Evolutionary conservation across 2,329 filamentous ascomycete species (phyloP).

Genomic region (Phialemoniopsis sp.): DNA sequence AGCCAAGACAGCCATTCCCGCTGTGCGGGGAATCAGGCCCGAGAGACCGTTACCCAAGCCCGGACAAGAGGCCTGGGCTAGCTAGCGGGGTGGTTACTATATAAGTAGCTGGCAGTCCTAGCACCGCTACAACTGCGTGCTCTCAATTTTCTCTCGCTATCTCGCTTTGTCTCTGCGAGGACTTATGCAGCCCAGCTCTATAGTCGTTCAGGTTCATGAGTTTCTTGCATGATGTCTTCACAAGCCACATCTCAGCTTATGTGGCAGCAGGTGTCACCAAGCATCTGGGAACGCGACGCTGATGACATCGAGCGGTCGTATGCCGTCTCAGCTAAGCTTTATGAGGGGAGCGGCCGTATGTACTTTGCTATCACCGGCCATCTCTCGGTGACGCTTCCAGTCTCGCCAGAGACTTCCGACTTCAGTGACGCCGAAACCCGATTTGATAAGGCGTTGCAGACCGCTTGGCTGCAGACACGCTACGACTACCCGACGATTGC

Average conservation of each 20-base stretch:
- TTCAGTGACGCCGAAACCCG: constrained; percentile 5
- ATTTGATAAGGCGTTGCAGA: constrained; percentile 21
- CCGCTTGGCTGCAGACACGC: constrained; percentile 27
- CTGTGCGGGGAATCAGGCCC: no score
- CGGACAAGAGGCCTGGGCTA: no score
- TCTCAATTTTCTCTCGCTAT: no score
- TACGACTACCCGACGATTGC: constrained; percentile 27
- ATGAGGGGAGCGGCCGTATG: constrained; percentile 28
- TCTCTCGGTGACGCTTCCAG: constrained; percentile 21
- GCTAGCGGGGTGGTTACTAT: no score
- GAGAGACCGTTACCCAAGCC: no score
- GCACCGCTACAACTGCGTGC: no score
- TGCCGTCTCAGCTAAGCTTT: constrained; percentile 24
- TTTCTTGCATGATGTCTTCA: no score
- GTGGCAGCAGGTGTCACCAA: constrained; percentile 19
- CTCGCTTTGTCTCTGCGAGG: no score
- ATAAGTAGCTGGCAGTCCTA: no score
- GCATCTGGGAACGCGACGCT: constrained; percentile 25
- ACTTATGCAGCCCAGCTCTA: no score
- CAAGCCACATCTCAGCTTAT: neutral
- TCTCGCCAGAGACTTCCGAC: neutral
- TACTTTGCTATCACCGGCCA: constrained; percentile 37
- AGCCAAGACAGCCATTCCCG: no score
- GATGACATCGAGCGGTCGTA: constrained; percentile 39
- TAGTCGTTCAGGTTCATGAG: no score